Evolutionary conservation across 1,284 basidiomycete genomes (phyloP).

Genomic region (Trichosporon coremiiforme): DNA sequence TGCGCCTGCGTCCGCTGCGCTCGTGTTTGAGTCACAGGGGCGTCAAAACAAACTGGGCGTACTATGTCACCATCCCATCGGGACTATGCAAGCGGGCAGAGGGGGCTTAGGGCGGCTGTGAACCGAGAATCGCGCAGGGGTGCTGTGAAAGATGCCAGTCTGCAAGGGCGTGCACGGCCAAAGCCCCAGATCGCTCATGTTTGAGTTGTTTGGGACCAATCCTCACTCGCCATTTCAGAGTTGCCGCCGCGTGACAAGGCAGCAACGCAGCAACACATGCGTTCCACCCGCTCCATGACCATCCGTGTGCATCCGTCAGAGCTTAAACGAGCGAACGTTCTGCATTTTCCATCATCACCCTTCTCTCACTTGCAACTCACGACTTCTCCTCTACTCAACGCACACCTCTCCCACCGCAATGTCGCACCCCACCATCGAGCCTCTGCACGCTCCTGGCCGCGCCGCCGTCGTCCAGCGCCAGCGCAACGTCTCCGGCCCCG

Average conservation of each 20-base stretch:
- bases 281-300: constrained; percentile 3
- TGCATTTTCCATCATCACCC: not conserved
- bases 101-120: not conserved
- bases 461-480: constrained; percentile 76
- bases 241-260: not conserved
- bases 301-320: not conserved
- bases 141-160: not conserved
- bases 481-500: constrained; percentile 73
- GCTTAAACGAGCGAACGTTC: constrained; percentile 10
- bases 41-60: not conserved
- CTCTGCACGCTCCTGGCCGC: constrained; percentile 78
- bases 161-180: not conserved
- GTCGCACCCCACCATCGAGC: constrained; percentile 61
- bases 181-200: constrained; percentile 19
- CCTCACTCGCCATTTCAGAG: constrained; percentile 5
- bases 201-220: constrained; percentile 15
- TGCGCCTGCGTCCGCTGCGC: not conserved
- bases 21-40: not conserved
- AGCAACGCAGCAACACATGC: not conserved
- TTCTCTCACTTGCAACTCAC: too few relatives aligned
- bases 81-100: not conserved
- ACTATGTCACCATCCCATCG: not conserved
- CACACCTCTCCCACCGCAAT: not conserved
- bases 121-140: not conserved
- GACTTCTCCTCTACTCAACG: too few relatives aligned